Base-by-base conservation (phyloP, 768 basidiomycete genomes). In the Pulveroboletus sp. region DNA sequence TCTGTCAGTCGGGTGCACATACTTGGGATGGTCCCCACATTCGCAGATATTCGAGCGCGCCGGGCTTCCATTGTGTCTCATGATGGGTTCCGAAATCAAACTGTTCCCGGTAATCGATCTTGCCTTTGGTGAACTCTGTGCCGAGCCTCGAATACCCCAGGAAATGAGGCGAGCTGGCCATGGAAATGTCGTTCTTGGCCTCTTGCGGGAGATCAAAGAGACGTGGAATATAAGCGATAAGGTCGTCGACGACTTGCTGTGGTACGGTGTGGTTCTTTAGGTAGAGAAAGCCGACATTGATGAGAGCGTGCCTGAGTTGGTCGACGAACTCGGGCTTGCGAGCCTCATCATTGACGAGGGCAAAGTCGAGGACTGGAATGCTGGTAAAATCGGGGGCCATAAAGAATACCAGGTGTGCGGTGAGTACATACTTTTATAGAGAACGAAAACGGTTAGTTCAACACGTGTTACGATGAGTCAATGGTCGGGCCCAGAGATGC, bases 261-360 rank as follows among this genome's bases (percentile, higher is more conserved):
- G 75, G 64, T 5, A 90, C 77, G 0, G 84, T 74, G 27, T 82
- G 75, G 56, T 90, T 82, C 38, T 80, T 71, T 42, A 92, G 77
- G 63, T 92, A 92, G 41, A 90, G 75, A 61, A 92, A 91, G 19
- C 89, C 90, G 61, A 90, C 85, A 43, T 87, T 82, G 70, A 90
- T 77, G 45, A 91, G 75, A 0, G 88, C 85, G 58, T 89, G 72
- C 24, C 76, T 78, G 2, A 92, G 80, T 50, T 88, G 77, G 0
- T 64, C 57, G 47, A 90, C 75, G 67, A 92, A 91, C 45, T 72
- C 57, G 3, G 74, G 60, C 48, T 74, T 76, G 29, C 71, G 72
- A 2, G 60, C 52, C 1, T 71, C 62, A 11, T 75, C 69, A 3
- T 62, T 48, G 33, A 75, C 53, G 16, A 84, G 75, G 10, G 76